Evolutionary conservation across 192 early-diverging fungal species (phyloP).

Genomic region (Coemansia sp.): DNA sequence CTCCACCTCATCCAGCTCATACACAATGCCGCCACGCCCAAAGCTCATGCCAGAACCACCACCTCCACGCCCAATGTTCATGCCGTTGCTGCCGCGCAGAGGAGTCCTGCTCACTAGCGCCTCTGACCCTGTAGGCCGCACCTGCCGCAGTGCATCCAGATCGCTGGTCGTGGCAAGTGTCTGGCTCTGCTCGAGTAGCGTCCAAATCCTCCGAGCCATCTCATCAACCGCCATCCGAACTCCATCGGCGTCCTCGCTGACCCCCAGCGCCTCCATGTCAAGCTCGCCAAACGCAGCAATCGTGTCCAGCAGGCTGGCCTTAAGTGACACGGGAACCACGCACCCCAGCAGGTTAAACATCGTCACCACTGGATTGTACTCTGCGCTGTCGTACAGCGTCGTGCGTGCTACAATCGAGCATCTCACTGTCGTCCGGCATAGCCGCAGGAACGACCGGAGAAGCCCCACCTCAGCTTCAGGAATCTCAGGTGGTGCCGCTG

Average conservation of each 20-base stretch:
- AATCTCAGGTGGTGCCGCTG: constrained; percentile 52
- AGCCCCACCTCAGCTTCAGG: constrained; percentile 68
- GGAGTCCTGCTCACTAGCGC: constrained; percentile 18
- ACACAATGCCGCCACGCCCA: constrained; percentile 58
- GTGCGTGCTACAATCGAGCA: constrained; percentile 70
- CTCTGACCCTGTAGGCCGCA: constrained; percentile 11
- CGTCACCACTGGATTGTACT: constrained; percentile 63
- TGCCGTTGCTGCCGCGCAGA: neutral
- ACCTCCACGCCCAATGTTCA: constrained; percentile 30
- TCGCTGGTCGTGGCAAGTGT: constrained; percentile 53
- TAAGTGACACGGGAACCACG: constrained; percentile 71
- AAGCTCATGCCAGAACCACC: constrained; percentile 5
- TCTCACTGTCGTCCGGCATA: constrained; percentile 73
- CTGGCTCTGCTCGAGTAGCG: constrained; percentile 71
- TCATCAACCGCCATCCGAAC: constrained; percentile 42
- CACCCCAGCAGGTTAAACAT: constrained; percentile 82
- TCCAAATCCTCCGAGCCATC: constrained; percentile 75
- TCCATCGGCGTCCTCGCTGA: constrained; percentile 26
- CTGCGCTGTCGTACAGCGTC: constrained; percentile 65
- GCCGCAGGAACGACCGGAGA: constrained; percentile 70
- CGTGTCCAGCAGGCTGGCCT: constrained; percentile 74
- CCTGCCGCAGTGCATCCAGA: constrained; percentile 16
- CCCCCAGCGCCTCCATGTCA: constrained; percentile 18
- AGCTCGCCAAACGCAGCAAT: constrained; percentile 77
- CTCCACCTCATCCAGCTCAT: constrained; percentile 83